phyloP scores from a whole-genome alignment of 192 early-diverging fungal species.

The Coemansia sp. region DNA sequence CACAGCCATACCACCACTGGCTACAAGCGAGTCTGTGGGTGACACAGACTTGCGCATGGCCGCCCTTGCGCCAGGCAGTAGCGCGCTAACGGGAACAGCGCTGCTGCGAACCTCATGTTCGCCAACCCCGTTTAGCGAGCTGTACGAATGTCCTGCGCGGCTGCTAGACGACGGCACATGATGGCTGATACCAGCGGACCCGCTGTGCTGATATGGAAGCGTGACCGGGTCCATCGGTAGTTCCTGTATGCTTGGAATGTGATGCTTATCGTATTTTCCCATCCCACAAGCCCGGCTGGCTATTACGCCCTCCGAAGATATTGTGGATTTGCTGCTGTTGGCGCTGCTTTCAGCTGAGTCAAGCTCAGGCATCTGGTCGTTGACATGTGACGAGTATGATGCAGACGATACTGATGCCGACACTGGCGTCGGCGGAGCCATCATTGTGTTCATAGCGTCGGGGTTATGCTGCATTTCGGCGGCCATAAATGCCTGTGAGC shows the following conservation, averaged over 20 bases:
- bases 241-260: constrained; percentile 29
- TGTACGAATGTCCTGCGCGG: constrained; percentile 18
- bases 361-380: constrained; percentile 11
- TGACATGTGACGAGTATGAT: constrained; percentile 27
- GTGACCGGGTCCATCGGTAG: constrained; percentile 26
- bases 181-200: neutral
- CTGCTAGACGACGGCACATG: constrained; percentile 4
- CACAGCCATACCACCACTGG: constrained; percentile 14
- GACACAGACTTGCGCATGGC: constrained; percentile 16
- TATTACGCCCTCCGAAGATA: constrained; percentile 7
- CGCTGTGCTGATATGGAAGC: constrained; percentile 10
- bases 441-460: constrained; percentile 13
- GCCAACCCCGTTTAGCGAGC: constrained; percentile 5
- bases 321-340: constrained; percentile 39
- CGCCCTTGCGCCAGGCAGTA: constrained; percentile 35
- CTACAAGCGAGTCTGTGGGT: constrained; percentile 11
- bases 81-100: constrained; percentile 43
- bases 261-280: constrained; percentile 38
- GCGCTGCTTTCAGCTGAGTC: constrained; percentile 23
- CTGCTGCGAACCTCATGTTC: constrained; percentile 39
- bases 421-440: constrained; percentile 43
- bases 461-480: constrained; percentile 16
- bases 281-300: constrained; percentile 7
- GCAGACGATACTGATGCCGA: constrained; percentile 36
- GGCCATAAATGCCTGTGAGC: constrained; percentile 19